A percentile compares a stretch with the other conserved stretches of the same genome.
Conservation (phyloP, 352 stramenopile species). For the Pythium insidiosum region DNA sequence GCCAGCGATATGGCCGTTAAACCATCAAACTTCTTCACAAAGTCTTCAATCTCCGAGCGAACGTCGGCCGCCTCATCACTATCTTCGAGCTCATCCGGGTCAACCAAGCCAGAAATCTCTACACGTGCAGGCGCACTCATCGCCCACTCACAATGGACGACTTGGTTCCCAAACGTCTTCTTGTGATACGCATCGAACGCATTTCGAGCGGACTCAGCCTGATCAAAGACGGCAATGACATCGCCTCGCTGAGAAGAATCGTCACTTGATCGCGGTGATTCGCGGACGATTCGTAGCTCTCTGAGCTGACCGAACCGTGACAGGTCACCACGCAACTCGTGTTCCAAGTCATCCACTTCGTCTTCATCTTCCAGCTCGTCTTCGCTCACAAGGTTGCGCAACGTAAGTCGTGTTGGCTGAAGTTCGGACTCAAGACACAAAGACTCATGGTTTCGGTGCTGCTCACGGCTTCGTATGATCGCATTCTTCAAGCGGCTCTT, state of each 20-base stretch:
- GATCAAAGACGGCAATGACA: slow-evolving; percentile 12
- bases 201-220: not conserved
- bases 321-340: not conserved
- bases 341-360: not conserved
- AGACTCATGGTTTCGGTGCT: not conserved
- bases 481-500: not conserved
- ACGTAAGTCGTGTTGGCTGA: not conserved
- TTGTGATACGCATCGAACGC: slow-evolving; percentile 13
- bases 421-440: too few species aligned
- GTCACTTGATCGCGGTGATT: too few species aligned
- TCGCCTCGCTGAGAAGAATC: slow-evolving; percentile 1
- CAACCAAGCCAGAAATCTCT: too few species aligned
- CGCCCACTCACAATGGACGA: slow-evolving; percentile 9
- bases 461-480: not conserved
- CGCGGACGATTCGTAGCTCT: too few species aligned
- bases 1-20: slow-evolving; percentile 17
- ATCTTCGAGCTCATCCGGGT: slow-evolving; percentile 35
- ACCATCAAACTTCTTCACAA: slow-evolving; percentile 21
- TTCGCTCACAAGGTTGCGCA: not conserved
- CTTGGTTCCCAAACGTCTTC: slow-evolving; percentile 14
- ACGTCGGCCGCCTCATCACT: slow-evolving; percentile 44
- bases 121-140: too few species aligned
- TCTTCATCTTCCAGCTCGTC: not conserved
- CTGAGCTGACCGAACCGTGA: not conserved
- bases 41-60: slow-evolving; percentile 19